Conservation (phyloP, 176 grass and related monocot species). For the Musa acuminata region DNA sequence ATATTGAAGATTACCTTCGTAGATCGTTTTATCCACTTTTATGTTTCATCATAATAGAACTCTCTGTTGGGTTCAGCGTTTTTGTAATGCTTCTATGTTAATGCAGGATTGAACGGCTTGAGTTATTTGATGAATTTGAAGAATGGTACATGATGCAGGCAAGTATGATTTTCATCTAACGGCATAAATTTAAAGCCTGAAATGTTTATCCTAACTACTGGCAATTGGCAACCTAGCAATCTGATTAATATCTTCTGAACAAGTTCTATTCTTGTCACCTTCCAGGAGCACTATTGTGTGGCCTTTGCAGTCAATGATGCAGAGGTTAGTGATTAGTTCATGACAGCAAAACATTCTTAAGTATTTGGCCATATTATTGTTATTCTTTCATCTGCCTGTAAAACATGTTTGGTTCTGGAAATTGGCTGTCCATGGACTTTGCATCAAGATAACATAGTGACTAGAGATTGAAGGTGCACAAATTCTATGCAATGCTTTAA, state of each 20-base stretch:
- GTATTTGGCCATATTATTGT: background rate
- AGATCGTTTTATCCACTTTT: too few relatives aligned
- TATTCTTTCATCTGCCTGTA: background rate
- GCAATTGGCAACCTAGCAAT: background rate
- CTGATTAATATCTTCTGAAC: background rate
- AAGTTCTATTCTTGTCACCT: constrained; percentile 18
- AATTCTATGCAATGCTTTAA: background rate
- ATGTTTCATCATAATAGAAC: too few relatives aligned
- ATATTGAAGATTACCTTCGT: too few relatives aligned
- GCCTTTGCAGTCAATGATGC: constrained; percentile 70
- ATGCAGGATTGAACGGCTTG: constrained; percentile 77
- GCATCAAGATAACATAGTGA: background rate
- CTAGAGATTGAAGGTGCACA: background rate
- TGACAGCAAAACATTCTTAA: background rate
- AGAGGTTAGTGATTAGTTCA: constrained; percentile 38
- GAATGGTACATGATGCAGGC: constrained; percentile 99
- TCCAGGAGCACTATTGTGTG: constrained; percentile 93
- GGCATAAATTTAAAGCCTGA: background rate
- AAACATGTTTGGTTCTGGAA: background rate
- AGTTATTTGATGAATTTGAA: constrained; percentile 97
- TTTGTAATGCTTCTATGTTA: too few relatives aligned
- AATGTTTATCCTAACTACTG: background rate
- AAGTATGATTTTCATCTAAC: constrained; percentile 12
- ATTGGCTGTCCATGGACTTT: background rate
- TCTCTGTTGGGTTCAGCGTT: too few relatives aligned